phyloP scores from a whole-genome alignment of 441 rosid species.

The Macaranga tanarius region DNA sequence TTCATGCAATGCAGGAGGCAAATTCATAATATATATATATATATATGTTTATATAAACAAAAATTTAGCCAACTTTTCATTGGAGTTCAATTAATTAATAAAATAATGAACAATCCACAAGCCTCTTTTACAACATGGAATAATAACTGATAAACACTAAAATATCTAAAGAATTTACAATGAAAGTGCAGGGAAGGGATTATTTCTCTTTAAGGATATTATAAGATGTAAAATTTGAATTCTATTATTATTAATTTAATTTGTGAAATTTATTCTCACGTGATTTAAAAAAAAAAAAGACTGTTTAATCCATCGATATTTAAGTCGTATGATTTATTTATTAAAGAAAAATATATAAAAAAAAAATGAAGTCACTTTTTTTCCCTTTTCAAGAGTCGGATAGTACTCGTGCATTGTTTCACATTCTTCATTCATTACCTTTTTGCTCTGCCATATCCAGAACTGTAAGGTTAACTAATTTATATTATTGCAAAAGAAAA shows the following conservation, averaged over 20 bases:
- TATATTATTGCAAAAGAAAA: neutral
- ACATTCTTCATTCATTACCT: neutral
- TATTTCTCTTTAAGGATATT: no score
- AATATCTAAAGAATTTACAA: neutral
- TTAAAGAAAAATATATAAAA: no score
- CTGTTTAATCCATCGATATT: no score
- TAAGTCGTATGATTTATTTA: no score
- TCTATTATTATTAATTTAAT: no score
- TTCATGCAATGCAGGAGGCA: conserved; percentile 21
- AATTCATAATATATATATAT: neutral
- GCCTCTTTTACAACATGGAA: neutral
- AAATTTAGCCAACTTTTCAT: no score
- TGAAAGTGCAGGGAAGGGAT: no score
- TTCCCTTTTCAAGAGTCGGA: neutral
- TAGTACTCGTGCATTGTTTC: neutral
- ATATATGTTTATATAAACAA: neutral
- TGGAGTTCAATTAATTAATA: no score
- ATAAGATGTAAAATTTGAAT: no score
- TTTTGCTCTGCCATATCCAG: neutral
- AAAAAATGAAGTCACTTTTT: neutral
- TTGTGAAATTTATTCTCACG: no score
- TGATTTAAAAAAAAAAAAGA: no score
- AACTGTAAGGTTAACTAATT: neutral
- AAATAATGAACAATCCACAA: neutral
- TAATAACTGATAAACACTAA: neutral